Conservation (phyloP, 306 rosid genomes). For the Leucaena leucocephala region DNA sequence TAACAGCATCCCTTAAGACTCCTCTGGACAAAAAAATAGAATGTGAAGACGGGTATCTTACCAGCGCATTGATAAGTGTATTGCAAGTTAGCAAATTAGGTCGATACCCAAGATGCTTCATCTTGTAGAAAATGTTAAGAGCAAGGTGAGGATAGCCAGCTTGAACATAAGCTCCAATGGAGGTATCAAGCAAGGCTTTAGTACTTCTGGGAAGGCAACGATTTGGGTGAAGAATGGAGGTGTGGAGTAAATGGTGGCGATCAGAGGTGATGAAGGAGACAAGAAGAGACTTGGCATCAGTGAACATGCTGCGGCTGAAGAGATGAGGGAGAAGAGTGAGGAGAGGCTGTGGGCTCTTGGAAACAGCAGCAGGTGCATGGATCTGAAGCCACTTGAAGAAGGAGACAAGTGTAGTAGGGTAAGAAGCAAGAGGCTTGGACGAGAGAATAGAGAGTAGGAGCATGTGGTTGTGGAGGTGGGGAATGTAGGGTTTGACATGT, state of each 20-base stretch:
- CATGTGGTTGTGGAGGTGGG: constrained; percentile 50
- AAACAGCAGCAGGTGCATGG: constrained; percentile 52
- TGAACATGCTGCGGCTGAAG: constrained; percentile 54
- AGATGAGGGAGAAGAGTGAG: constrained; percentile 71
- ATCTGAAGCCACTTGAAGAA: constrained; percentile 65
- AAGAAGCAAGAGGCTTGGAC: constrained; percentile 47
- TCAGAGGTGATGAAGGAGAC: constrained; percentile 66
- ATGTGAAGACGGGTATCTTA: constrained; percentile 50
- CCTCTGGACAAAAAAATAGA: constrained; percentile 44
- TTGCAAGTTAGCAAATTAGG: constrained; percentile 80
- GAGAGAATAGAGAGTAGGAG: constrained; percentile 58
- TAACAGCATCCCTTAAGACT: constrained; percentile 48
- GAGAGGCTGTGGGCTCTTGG: constrained; percentile 53
- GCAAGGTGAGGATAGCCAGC: constrained; percentile 61
- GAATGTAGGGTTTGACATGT: constrained; percentile 45
- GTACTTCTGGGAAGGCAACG: constrained; percentile 35
- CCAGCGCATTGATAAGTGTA: constrained; percentile 64
- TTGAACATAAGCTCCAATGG: constrained; percentile 70
- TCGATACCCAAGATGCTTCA: constrained; percentile 50
- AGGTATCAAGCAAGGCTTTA: constrained; percentile 62
- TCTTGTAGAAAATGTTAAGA: constrained; percentile 59
- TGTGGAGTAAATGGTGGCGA: constrained; percentile 58
- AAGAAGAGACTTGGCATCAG: constrained; percentile 74
- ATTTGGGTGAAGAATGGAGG: constrained; percentile 50
- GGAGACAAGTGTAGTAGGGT: constrained; percentile 52